These are phyloP conservation scores for Xylaria flabelliformis DNA, from an alignment of 495 filamentous ascomycete species.

Conservation along the genomic window DNA sequence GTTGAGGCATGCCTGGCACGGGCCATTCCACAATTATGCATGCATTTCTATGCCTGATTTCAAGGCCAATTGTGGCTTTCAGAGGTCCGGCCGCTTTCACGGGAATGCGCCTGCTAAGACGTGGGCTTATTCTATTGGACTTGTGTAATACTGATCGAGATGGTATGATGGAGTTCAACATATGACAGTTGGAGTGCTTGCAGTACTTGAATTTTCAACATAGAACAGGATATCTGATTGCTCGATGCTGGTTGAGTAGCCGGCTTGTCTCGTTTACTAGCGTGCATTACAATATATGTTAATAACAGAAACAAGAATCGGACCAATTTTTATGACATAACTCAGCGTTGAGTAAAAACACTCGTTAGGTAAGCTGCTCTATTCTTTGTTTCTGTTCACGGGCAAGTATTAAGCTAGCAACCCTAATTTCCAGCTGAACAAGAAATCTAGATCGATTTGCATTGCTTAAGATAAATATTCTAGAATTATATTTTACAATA, in stretches of 20 bases:
- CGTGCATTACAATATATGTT: neutral
- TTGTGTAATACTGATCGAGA: neutral
- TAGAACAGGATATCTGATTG: neutral
- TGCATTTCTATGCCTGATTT: neutral
- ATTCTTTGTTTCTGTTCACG: no score
- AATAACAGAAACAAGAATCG: neutral
- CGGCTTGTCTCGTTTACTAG: neutral
- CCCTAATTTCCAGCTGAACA: no score
- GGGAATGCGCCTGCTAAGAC: neutral
- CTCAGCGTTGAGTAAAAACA: no score
- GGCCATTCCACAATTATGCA: neutral
- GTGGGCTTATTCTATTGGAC: conserved; percentile 8
- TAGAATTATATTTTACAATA: no score
- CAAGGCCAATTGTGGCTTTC: neutral
- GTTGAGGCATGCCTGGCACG: neutral
- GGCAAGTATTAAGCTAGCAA: no score
- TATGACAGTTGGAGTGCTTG: neutral
- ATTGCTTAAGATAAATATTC: no score
- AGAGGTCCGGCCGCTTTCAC: neutral
- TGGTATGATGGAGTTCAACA: neutral
- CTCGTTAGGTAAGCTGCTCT: no score
- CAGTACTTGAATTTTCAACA: neutral
- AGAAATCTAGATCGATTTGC: no score
- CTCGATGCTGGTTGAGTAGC: neutral
- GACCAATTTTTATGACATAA: no score